These are phyloP conservation scores for Crithidia mellificae DNA, from an alignment of 208 protist genomes.

Conservation along the genomic window DNA sequence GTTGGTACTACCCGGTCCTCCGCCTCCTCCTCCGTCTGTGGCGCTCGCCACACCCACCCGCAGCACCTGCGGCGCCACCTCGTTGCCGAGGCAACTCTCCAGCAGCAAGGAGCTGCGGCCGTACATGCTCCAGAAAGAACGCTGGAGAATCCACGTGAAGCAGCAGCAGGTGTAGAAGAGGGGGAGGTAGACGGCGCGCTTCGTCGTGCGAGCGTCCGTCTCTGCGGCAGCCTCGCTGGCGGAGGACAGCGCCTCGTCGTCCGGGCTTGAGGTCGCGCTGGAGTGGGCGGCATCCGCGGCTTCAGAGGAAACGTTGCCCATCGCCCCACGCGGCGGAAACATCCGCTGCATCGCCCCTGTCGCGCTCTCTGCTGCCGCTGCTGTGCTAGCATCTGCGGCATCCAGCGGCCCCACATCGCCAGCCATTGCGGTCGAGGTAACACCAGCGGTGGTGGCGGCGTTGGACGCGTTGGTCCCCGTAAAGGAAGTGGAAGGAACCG, in stretches of 20 bases:
- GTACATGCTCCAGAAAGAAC: conserved; percentile 60
- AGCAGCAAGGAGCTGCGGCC: conserved; percentile 68
- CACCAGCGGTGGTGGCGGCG: neutral
- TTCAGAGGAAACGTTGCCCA: conserved; percentile 17
- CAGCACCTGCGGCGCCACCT: conserved; percentile 23
- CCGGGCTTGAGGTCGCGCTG: conserved; percentile 10
- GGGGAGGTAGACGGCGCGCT: conserved; percentile 30
- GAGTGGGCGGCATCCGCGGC: conserved; percentile 13
- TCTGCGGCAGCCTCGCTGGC: conserved; percentile 20
- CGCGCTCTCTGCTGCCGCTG: neutral
- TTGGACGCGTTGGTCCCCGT: too few relatives aligned
- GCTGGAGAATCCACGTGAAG: conserved; percentile 73
- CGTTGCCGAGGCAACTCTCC: conserved; percentile 41
- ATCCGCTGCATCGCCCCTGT: conserved; percentile 1
- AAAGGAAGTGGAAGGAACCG: too few relatives aligned
- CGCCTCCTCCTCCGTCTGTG: neutral
- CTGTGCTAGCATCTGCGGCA: neutral
- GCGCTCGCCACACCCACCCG: conserved; percentile 3
- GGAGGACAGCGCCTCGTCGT: conserved; percentile 22
- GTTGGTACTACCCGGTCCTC: too few relatives aligned
- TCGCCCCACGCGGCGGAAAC: conserved; percentile 10
- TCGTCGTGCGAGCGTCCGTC: conserved; percentile 2
- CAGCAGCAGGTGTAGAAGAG: conserved; percentile 53
- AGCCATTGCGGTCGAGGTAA: too few relatives aligned
- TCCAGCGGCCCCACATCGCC: too few relatives aligned